Conservation (phyloP, 257 asterid species). For the Capsicum pubescens region DNA sequence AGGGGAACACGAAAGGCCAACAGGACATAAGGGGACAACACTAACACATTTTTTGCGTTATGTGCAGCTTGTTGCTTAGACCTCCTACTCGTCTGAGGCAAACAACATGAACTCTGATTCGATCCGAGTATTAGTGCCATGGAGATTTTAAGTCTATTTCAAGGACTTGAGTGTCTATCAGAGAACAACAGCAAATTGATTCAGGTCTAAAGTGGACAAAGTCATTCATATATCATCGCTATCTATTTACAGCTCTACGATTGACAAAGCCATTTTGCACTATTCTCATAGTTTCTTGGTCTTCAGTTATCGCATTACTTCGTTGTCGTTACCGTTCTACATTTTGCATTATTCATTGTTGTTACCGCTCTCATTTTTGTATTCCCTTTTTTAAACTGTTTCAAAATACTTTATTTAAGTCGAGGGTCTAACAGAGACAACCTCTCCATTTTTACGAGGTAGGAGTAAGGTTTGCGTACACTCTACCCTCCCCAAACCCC, state of each 20-base stretch:
- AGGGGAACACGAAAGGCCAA: slow-evolving; percentile 25
- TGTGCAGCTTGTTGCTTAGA: not conserved
- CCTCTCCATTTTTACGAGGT: not conserved
- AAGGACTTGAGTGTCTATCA: not conserved
- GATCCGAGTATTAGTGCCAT: not conserved
- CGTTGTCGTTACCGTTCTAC: too few relatives aligned
- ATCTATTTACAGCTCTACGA: not conserved
- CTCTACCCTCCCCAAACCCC: not conserved
- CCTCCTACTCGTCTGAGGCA: not conserved
- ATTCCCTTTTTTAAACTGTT: not conserved
- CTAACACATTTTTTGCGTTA: slow-evolving; percentile 35
- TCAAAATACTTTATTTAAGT: not conserved
- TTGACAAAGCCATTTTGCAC: not conserved
- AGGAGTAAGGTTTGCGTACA: not conserved
- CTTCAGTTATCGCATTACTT: not conserved
- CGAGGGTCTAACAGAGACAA: not conserved
- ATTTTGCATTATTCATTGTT: too few relatives aligned
- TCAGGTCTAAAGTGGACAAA: not conserved
- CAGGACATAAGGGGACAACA: slow-evolving; percentile 80
- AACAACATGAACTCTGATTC: not conserved
- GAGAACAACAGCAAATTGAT: slow-evolving; percentile 4
- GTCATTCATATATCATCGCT: slow-evolving; percentile 10
- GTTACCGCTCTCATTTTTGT: too few relatives aligned
- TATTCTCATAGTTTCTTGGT: not conserved
- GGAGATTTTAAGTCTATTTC: not conserved